phyloP scores from a whole-genome alignment of 2,329 filamentous ascomycete genomes.

The Aspergillus sp. region DNA sequence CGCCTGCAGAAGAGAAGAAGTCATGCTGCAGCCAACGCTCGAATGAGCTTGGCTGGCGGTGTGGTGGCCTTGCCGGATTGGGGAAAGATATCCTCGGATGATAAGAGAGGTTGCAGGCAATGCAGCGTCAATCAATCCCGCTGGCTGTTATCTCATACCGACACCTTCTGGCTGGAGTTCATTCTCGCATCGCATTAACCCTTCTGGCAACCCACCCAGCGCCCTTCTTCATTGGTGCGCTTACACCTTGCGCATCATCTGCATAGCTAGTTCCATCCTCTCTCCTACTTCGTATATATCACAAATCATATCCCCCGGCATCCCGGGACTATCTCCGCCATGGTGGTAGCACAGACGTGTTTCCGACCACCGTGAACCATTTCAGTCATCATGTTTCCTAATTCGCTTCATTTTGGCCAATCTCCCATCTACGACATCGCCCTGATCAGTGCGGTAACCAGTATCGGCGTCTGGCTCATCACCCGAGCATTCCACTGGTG shows the following conservation, averaged over 20 bases:
- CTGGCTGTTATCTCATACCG: no score
- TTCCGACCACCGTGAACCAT: not conserved
- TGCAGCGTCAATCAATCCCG: no score
- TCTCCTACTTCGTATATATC: not conserved
- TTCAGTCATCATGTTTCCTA: conserved; percentile 10
- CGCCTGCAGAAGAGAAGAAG: not conserved
- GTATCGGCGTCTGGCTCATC: conserved; percentile 35
- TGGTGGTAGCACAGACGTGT: not conserved
- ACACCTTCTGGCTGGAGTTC: not conserved
- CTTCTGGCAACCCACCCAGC: conserved; percentile 22
- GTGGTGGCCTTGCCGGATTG: conserved; percentile 35
- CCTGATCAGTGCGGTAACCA: conserved; percentile 36
- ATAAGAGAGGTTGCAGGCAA: not conserved
- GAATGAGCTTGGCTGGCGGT: conserved; percentile 2
- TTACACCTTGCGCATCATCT: not conserved
- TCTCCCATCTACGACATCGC: conserved; percentile 26
- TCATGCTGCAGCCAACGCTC: not conserved
- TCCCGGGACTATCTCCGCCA: not conserved
- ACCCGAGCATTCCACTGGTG: conserved; percentile 28
- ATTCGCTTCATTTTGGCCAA: conserved; percentile 6
- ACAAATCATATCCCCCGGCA: not conserved
- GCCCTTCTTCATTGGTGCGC: no score
- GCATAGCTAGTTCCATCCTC: not conserved
- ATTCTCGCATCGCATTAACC: conserved; percentile 33
- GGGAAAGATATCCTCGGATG: conserved; percentile 39